A percentile compares a stretch with the other conserved stretches of the same genome.
Conservation (phyloP, 805 yeast genomes). For the Jamesozyma lodderae region DNA sequence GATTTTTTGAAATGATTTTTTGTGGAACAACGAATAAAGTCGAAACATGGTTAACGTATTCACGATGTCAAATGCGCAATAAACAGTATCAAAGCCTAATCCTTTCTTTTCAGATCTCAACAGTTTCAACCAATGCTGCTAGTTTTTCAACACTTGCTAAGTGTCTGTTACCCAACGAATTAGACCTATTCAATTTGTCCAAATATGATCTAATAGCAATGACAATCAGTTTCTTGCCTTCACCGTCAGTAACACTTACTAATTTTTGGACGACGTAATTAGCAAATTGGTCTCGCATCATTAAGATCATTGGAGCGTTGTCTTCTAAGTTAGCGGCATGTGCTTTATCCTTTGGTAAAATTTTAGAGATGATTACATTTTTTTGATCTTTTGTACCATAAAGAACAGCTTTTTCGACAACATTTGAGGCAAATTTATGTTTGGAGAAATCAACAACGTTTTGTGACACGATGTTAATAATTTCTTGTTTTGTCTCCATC, state of each 20-base stretch:
- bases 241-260: conserved; percentile 69
- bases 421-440: conserved; percentile 96
- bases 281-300: conserved; percentile 98
- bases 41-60: too few relatives aligned
- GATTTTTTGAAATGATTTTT: too few relatives aligned
- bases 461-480: conserved; percentile 60
- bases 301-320: conserved; percentile 64
- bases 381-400: conserved; percentile 61
- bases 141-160: conserved; percentile 32
- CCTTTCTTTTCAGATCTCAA: conserved; percentile 12
- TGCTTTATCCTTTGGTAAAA: conserved; percentile 44
- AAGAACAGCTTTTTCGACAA: conserved; percentile 86
- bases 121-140: conserved; percentile 27
- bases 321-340: conserved; percentile 45
- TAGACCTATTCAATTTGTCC: conserved; percentile 37
- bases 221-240: conserved; percentile 61
- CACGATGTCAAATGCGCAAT: too few relatives aligned
- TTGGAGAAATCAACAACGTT: conserved; percentile 76
- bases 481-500: conserved; percentile 29
- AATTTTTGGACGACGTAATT: conserved; percentile 94
- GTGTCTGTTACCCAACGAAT: conserved; percentile 28
- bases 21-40: too few relatives aligned
- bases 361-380: conserved; percentile 52
- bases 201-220: conserved; percentile 71
- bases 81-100: too few relatives aligned